Evolutionary conservation across 2,329 filamentous ascomycete species (phyloP).

Genomic region (Elsinoe australis): DNA sequence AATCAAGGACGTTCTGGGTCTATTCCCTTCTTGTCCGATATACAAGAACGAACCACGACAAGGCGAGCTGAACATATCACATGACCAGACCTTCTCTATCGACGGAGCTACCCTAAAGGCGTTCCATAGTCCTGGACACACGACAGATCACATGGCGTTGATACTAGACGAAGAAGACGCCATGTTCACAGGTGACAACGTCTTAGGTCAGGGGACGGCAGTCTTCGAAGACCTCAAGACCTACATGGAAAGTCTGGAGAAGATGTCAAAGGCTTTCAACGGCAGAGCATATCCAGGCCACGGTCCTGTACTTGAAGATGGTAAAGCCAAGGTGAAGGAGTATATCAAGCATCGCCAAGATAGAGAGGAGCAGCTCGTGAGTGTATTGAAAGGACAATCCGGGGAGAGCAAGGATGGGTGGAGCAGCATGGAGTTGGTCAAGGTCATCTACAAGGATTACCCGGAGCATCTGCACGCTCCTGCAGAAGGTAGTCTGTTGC

Average conservation of each 20-base stretch:
- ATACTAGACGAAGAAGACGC: slow-evolving; percentile 68
- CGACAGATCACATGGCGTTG: slow-evolving; percentile 73
- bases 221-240: slow-evolving; percentile 69
- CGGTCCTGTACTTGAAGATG: slow-evolving; percentile 68
- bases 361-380: slow-evolving; percentile 70
- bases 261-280: slow-evolving; percentile 57
- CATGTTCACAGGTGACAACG: slow-evolving; percentile 84
- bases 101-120: slow-evolving; percentile 62
- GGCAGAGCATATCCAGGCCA: slow-evolving; percentile 82
- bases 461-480: slow-evolving; percentile 66
- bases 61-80: slow-evolving; percentile 46
- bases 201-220: slow-evolving; percentile 77
- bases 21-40: slow-evolving; percentile 56
- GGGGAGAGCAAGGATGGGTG: slow-evolving; percentile 39
- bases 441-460: slow-evolving; percentile 74
- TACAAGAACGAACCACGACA: slow-evolving; percentile 57
- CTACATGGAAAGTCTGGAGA: slow-evolving; percentile 62
- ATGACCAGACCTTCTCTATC: slow-evolving; percentile 49
- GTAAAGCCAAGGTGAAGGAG: slow-evolving; percentile 62
- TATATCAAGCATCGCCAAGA: slow-evolving; percentile 76
- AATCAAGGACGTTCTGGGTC: slow-evolving; percentile 56
- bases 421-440: slow-evolving; percentile 76
- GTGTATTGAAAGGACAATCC: slow-evolving; percentile 45
- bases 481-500: slow-evolving; percentile 66
- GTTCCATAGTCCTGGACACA: slow-evolving; percentile 65